Evolutionary conservation across 2,329 filamentous ascomycete genomes (phyloP).

Genomic region (Apiospora phragmitis): DNA sequence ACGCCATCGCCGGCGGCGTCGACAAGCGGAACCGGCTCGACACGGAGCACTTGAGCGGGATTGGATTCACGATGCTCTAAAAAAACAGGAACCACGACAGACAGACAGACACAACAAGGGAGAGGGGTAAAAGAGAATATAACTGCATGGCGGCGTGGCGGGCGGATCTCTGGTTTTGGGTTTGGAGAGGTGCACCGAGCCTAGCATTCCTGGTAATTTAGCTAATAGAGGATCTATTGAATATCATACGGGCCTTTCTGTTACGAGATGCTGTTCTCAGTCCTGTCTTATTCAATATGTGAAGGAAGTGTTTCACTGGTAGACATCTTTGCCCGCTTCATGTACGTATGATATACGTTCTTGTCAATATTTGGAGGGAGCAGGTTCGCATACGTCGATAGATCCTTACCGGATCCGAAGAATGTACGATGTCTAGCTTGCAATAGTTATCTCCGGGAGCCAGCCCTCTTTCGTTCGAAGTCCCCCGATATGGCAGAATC

Average conservation of each 20-base stretch:
- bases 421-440: too few species aligned
- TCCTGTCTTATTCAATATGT: too few species aligned
- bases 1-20: slow-evolving; percentile 82
- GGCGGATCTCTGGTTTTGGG: background rate
- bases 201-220: slow-evolving; percentile 7
- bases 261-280: background rate
- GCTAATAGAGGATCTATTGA: slow-evolving; percentile 3
- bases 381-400: too few species aligned
- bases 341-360: too few species aligned
- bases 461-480: too few species aligned
- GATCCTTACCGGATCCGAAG: too few species aligned
- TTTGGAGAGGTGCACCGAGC: background rate
- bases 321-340: background rate
- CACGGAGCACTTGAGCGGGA: slow-evolving; percentile 75
- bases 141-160: background rate
- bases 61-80: slow-evolving; percentile 83
- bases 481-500: too few species aligned
- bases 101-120: background rate
- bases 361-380: too few species aligned
- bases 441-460: too few species aligned
- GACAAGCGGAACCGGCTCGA: slow-evolving; percentile 78
- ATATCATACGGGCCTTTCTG: background rate
- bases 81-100: background rate
- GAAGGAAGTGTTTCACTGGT: background rate
- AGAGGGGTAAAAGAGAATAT: background rate